A percentile compares a stretch with the other conserved stretches of the same genome.
These are phyloP conservation scores for Yamadazyma sp. DNA, from an alignment of 805 yeast species.

Conservation along the genomic window DNA sequence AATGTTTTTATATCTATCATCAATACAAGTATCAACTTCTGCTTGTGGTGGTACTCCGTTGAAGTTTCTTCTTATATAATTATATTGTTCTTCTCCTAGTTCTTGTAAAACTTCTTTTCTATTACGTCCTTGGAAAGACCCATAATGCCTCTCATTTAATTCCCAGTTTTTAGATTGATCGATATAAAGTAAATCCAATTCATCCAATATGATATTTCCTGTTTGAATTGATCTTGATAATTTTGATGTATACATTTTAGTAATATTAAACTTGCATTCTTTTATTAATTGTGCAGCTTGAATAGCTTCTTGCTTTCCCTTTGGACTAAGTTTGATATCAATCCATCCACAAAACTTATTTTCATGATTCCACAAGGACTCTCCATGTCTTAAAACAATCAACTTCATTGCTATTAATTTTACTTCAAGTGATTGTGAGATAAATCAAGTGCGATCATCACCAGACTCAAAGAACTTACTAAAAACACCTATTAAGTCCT, in stretches of 20 bases:
- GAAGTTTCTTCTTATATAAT: constrained; percentile 35
- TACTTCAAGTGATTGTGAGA: too few relatives aligned
- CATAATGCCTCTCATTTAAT: constrained; percentile 44
- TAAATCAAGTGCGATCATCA: too few relatives aligned
- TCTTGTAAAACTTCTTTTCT: constrained; percentile 33
- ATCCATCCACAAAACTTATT: constrained; percentile 47
- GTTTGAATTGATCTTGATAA: constrained; percentile 40
- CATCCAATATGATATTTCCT: constrained; percentile 35
- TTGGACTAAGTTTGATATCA: constrained; percentile 36
- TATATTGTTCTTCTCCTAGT: constrained; percentile 35
- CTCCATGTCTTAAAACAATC: constrained; percentile 44
- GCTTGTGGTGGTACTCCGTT: constrained; percentile 36
- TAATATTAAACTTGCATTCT: constrained; percentile 17
- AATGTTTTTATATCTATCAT: constrained; percentile 31
- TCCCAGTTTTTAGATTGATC: constrained; percentile 40
- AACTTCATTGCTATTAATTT: constrained; percentile 13
- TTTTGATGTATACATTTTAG: constrained; percentile 36
- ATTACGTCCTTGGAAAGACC: constrained; percentile 39
- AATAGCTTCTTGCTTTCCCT: constrained; percentile 37
- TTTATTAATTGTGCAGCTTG: constrained; percentile 36
- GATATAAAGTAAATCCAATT: constrained; percentile 30
- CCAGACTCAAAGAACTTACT: too few relatives aligned
- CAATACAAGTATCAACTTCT: constrained; percentile 28
- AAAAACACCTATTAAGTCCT: too few relatives aligned
- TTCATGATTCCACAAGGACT: constrained; percentile 41